Base-by-base conservation (phyloP, 148 eudicot species). In the Chenopodium suecicum region DNA sequence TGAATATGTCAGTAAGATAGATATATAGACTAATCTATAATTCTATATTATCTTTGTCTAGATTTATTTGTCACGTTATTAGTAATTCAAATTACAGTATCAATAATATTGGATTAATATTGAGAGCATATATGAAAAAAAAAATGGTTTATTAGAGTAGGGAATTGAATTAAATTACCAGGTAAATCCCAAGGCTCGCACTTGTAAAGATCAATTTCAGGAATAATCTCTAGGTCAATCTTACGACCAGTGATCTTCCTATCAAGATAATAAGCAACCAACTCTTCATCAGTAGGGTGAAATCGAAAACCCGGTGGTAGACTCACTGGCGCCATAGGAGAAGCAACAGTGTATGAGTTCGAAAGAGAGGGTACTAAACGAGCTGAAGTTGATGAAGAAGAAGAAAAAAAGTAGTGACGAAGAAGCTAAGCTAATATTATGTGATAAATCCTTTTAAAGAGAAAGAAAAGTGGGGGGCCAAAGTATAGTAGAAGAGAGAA, bases 181-280 rank as follows among this genome's bases (percentile, higher is more conserved):
- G 89, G 89, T 41, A 87, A 68, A 85, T 87, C 89, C 89, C 89
- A 87, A 44, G 89, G 89, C 69, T 87, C 89, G 25, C 87, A 87
- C 80, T 87, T 87, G 75, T 87, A 87, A 71, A 87, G 87, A 82
- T 87, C 89, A 46, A 87, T 79, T 54, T 87, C 89, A 44, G 89
- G 89, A 80, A 87, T 87, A 82, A 87, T 87, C 31, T 87, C 85
- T 50, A 87, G 89, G 78, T 87, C 89, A 80, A 87, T 87, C 69
- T 85, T 85, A 17, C 89, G 85, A 19, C 89, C 89, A 0, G 85
- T 84, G 62, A 87, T 85, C 79, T 87, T 87, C 77, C 89, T 74
- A 32, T 87, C 85, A 23, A 87, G 87, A 48, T 87, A 87, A 75
- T 87, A 87, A 29, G 85, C 83, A 1, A 87, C 83, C 7, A 87